Base-by-base conservation (phyloP, 2,329 filamentous ascomycete species). In the Periconia digitata region DNA sequence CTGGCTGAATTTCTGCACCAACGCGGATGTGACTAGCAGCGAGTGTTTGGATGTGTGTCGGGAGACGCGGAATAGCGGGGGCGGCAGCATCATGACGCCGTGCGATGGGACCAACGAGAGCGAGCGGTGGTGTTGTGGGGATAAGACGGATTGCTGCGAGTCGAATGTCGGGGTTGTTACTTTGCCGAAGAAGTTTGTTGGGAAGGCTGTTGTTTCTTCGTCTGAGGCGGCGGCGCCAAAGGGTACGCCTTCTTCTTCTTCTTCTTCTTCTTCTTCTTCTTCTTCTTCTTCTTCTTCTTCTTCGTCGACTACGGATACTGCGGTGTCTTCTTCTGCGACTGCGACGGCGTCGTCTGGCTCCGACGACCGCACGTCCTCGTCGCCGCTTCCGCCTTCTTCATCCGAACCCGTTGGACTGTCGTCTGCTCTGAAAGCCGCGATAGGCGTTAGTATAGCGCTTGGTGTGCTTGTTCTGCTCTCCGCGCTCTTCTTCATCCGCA, bases 91-190 rank as follows among this genome's bases (percentile, higher is more conserved):
- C 24, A 38, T 56, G 17, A 56, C 53, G 24, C 51, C 53, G 12
- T 56, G 53, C n/a, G 53, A 54, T 40, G 48, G 46, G 21, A 46
- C 53, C 4, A 29, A 21, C 13, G 46, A 39, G 4, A 49, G 47
- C 17, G 40, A 41, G 35, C 45, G 40, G 35, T 56, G 53, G 51
- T 56, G 51, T 22, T 54, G 53, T 39, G 51, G 53, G 8, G 24
- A 43, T n/a, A n/a, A n/a, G n/a, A 15, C 15, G 10, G 36, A 40
- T 40, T 52, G 44, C 22, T 53, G 49, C 12, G 38, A 16, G 21
- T 38, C 29, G 10, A 40, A 22, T 3, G 20, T 20, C 3, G 39
- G 38, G 3, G 39, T 40, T 12, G 40, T 54, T 16, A 24, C 24
- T 17, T 41, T 54, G 15, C 44, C 51, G 0, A 34, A 42, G 8